Base-by-base conservation (phyloP, 2,329 filamentous ascomycete species). In the Stenocarpella maydis region DNA sequence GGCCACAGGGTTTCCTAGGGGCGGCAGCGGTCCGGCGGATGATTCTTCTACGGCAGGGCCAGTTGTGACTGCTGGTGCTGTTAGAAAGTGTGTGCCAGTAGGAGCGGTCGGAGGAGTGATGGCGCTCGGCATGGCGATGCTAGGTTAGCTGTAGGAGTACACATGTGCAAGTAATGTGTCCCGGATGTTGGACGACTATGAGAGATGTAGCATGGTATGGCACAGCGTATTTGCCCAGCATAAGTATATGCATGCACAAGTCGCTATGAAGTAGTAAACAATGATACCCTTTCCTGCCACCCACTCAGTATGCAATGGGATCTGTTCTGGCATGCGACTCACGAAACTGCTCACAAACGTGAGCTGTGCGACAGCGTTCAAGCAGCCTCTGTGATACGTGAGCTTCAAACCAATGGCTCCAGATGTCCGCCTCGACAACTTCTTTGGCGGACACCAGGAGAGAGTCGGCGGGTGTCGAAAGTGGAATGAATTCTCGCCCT, bases 61-160 rank as follows among this genome's bases (percentile, higher is more conserved):
- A 24, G 28, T 47, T 37, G 58, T 63, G 43, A 49, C 58, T 28
- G 58, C 58, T 3, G 58, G 43, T 24, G 58, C 43, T 63, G n/a
- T 26, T 31, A 43, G 21, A 12, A 19, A 21, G 12, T 24, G 19
- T 7, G 14, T 4, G 28, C 28, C n/a, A 47, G 28, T 6, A 14
- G 28, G 58, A 3, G 10, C 49, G 19, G n/a, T 17, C 7, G 28
- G 28, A 4, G 28, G 43, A 19, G 9, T 34, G n/a, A 17, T 63
- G 41, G 58, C 43, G 7, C 8, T 49, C 14, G 28, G 28, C 19
- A 2, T 49, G 43, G 58, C 43, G 28, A 34, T 49, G 1, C n/a
- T 63, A 15, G 21, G n/a, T 19, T 43, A 15, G 26, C n/a, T 63
- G 28, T 49, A 58, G 15, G 12, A 19, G 14, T 17, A 49, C 14